phyloP scores from a whole-genome alignment of 495 filamentous ascomycete species.

The Chaetomium fimeti region DNA sequence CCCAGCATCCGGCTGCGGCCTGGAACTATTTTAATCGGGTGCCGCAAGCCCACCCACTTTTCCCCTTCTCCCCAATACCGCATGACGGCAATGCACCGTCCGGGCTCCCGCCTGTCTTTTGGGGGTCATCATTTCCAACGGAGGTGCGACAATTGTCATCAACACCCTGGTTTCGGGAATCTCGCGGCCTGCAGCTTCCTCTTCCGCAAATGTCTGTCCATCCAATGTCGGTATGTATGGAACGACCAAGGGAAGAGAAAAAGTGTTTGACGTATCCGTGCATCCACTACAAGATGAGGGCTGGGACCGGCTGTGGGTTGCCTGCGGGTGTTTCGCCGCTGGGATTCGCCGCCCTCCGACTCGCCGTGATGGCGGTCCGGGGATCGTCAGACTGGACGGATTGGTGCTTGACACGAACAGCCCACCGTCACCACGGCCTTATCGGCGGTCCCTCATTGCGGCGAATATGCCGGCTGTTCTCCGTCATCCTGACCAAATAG shows the following conservation, averaged over 20 bases:
- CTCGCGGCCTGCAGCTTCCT: too few species aligned
- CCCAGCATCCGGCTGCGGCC: conserved; percentile 1
- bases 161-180: background rate
- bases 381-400: background rate
- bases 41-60: background rate
- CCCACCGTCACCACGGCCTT: background rate
- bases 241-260: background rate
- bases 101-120: background rate
- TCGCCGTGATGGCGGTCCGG: background rate
- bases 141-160: background rate
- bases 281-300: background rate
- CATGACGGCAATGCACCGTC: conserved; percentile 8
- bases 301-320: background rate
- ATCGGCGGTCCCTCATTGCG: background rate
- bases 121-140: too few species aligned
- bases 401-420: background rate
- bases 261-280: conserved; percentile 1
- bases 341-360: background rate
- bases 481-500: background rate
- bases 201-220: too few species aligned
- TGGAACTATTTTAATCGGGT: conserved; percentile 1
- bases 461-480: background rate
- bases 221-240: too few species aligned
- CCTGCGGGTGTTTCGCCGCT: background rate
- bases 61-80: background rate